phyloP scores from a whole-genome alignment of 2,329 filamentous ascomycete species.

The Tolypocladium nubicola region DNA sequence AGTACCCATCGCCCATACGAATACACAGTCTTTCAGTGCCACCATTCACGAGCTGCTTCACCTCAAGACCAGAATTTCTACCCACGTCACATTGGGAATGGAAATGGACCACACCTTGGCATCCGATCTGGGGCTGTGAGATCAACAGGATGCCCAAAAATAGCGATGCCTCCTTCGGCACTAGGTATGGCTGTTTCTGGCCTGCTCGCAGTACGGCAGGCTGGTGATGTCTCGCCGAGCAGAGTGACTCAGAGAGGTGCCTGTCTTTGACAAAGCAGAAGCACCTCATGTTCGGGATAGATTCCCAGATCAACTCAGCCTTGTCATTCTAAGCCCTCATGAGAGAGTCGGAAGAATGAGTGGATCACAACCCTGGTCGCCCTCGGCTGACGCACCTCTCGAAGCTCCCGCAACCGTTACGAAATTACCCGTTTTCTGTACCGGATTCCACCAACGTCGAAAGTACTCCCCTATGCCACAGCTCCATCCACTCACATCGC shows the following conservation, averaged over 20 bases:
- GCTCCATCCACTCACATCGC: not conserved
- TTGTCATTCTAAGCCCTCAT: not conserved
- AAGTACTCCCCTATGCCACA: not conserved
- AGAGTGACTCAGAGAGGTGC: too few relatives aligned
- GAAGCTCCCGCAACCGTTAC: not conserved
- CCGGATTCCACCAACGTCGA: accelerated
- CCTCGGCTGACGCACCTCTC: not conserved
- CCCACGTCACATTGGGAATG: not conserved
- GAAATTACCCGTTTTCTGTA: not conserved
- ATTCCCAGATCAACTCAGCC: not conserved
- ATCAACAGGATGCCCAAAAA: not conserved
- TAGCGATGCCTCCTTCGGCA: not conserved
- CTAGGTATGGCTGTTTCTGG: too few relatives aligned
- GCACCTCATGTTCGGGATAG: too few relatives aligned
- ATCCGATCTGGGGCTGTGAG: not conserved
- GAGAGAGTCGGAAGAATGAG: not conserved
- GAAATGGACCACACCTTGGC: not conserved
- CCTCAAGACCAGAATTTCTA: not conserved
- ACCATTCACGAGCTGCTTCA: not conserved
- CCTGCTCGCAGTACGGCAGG: too few relatives aligned
- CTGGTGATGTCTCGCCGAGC: too few relatives aligned
- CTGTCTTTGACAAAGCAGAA: not conserved
- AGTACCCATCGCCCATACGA: not conserved
- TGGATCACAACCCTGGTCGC: not conserved
- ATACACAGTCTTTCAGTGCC: not conserved